Conservation (phyloP, 495 filamentous ascomycete genomes). For the Penicillium cosmopolitanum region DNA sequence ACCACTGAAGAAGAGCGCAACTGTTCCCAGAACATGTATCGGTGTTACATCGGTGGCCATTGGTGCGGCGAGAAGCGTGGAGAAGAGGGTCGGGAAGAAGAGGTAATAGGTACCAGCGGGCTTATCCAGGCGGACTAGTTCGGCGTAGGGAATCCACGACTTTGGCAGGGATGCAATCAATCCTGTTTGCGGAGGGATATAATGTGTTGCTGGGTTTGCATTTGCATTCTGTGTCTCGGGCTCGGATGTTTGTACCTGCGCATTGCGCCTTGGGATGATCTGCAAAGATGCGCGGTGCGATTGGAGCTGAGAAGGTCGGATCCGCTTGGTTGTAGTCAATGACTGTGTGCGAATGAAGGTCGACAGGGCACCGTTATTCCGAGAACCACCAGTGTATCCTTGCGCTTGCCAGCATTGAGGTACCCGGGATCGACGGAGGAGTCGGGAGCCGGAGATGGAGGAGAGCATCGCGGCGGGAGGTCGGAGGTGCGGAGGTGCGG, state of each 20-base stretch:
- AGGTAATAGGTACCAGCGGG: constrained; percentile 94
- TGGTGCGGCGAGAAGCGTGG: constrained; percentile 63
- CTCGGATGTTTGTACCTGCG: constrained; percentile 15
- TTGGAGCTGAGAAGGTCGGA: not conserved
- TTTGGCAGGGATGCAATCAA: constrained; percentile 75
- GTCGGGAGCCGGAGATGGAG: constrained; percentile 4
- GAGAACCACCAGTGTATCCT: constrained; percentile 5
- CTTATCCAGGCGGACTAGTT: constrained; percentile 91
- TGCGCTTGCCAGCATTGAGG: constrained; percentile 6
- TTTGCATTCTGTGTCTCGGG: constrained; percentile 11
- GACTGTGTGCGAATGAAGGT: constrained; percentile 4
- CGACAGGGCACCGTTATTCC: constrained; percentile 5
- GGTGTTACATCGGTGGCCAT: constrained; percentile 59
- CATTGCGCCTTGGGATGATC: constrained; percentile 9
- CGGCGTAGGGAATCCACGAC: constrained; percentile 88
- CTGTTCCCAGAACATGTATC: constrained; percentile 67
- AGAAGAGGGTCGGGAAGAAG: constrained; percentile 93
- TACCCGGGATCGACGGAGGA: constrained; percentile 12
- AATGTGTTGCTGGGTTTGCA: constrained; percentile 41
- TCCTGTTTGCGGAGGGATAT: constrained; percentile 72
- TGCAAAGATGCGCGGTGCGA: constrained; percentile 1
- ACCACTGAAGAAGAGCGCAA: constrained; percentile 79
- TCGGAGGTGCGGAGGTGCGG: not conserved
- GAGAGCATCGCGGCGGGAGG: constrained; percentile 2
- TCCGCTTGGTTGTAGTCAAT: constrained; percentile 1